Conservation (phyloP, 2,329 filamentous ascomycete genomes). For the Scedosporium dehoogii region DNA sequence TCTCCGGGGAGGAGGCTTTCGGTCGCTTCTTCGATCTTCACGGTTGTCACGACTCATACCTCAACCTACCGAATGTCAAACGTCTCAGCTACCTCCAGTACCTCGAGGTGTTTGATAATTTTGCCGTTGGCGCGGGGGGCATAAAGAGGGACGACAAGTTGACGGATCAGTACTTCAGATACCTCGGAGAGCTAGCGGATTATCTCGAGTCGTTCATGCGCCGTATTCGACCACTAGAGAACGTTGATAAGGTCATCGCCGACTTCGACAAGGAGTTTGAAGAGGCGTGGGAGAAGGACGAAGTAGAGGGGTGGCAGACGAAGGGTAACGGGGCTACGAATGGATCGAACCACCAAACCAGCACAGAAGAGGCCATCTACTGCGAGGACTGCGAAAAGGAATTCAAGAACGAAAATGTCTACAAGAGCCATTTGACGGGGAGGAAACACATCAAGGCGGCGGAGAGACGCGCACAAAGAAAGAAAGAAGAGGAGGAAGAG, state of each 20-base stretch:
- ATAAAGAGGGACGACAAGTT: constrained; percentile 76
- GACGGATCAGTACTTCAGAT: constrained; percentile 86
- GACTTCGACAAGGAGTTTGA: constrained; percentile 79
- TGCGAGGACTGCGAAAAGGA: constrained; percentile 89
- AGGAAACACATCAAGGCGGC: constrained; percentile 89
- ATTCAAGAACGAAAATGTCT: constrained; percentile 92
- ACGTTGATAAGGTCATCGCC: constrained; percentile 67
- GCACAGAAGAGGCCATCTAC: constrained; percentile 60
- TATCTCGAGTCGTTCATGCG: constrained; percentile 88
- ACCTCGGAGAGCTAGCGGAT: constrained; percentile 66
- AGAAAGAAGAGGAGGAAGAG: constrained; percentile 17
- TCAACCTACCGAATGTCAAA: constrained; percentile 82
- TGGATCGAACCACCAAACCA: constrained; percentile 19
- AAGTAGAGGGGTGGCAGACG: constrained; percentile 67
- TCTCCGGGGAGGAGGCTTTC: constrained; percentile 90
- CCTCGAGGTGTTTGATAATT: constrained; percentile 81
- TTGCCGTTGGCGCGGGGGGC: constrained; percentile 61
- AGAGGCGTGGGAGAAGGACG: constrained; percentile 68
- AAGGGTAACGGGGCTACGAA: constrained; percentile 29
- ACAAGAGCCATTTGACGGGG: constrained; percentile 77
- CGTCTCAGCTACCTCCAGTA: constrained; percentile 87
- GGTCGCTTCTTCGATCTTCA: constrained; percentile 90
- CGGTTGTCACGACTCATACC: constrained; percentile 71
- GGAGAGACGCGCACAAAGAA: constrained; percentile 47
- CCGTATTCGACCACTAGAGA: constrained; percentile 74